Evolutionary conservation across 495 filamentous ascomycete species (phyloP).

Genomic region (Lichina pygmaea): DNA sequence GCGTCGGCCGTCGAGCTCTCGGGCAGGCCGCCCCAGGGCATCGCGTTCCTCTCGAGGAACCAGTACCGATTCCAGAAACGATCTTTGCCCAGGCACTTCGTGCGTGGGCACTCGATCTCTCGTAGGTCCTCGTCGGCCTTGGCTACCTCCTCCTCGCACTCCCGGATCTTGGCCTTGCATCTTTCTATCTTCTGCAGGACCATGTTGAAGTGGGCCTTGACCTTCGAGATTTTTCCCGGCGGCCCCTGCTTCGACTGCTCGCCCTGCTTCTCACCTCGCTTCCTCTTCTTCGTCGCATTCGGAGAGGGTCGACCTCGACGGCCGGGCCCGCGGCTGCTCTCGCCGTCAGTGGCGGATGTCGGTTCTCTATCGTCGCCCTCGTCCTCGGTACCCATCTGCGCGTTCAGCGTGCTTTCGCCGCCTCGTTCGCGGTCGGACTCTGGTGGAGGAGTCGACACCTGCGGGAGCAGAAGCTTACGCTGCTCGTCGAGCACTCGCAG

Average conservation of each 20-base stretch:
- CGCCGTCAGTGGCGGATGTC: conserved; percentile 27
- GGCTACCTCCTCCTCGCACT: conserved; percentile 60
- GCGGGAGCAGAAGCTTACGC: conserved; percentile 59
- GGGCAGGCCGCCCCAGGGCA: conserved; percentile 80
- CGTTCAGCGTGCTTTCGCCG: conserved; percentile 24
- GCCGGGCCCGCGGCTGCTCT: conserved; percentile 42
- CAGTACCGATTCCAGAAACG: conserved; percentile 96
- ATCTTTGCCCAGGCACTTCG: conserved; percentile 68
- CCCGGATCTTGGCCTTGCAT: conserved; percentile 48
- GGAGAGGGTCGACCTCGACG: conserved; percentile 22
- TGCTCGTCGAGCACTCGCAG: conserved; percentile 62
- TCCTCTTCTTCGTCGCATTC: conserved; percentile 22
- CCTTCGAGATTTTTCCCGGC: conserved; percentile 63
- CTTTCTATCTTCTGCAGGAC: conserved; percentile 68
- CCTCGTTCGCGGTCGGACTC: conserved; percentile 29
- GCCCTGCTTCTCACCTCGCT: conserved; percentile 60
- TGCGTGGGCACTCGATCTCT: conserved; percentile 78
- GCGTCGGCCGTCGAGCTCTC: conserved; percentile 67
- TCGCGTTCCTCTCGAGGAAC: conserved; percentile 96
- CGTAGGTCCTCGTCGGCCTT: conserved; percentile 74
- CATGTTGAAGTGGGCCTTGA: conserved; percentile 58
- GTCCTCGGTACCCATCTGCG: conserved; percentile 18
- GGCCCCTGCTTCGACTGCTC: conserved; percentile 55
- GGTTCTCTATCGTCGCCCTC: conserved; percentile 35
- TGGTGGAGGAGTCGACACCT: conserved; percentile 39